Percentiles rank a stretch among this genome's conserved stretches.
These are phyloP conservation scores for Aspergillus amoenus DNA, from an alignment of 2,329 filamentous ascomycete species.

Conservation along the genomic window DNA sequence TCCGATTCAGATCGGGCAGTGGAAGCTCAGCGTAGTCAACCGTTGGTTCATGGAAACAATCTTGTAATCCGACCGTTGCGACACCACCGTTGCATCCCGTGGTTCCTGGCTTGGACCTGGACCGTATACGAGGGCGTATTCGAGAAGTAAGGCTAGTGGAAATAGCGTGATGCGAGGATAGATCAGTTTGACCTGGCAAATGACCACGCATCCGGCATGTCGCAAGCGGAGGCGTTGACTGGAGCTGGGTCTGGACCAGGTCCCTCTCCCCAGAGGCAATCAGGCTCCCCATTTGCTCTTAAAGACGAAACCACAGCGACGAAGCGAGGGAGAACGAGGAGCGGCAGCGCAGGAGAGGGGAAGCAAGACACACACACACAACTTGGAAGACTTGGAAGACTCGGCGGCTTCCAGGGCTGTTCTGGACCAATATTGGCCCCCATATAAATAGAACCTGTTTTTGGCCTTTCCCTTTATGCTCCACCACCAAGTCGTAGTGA, in stretches of 20 bases:
- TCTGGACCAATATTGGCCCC: neutral
- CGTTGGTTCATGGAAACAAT: too few species aligned
- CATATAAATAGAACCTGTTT: slow-evolving; percentile 2
- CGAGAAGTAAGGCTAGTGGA: slow-evolving; percentile 8
- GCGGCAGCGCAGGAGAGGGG: neutral
- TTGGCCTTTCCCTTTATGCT: neutral
- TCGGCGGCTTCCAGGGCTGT: neutral
- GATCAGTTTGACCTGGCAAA: slow-evolving; percentile 15
- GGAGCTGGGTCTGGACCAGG: neutral
- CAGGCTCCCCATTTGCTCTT: neutral
- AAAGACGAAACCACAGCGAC: neutral
- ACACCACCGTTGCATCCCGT: slow-evolving; percentile 3
- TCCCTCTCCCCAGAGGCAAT: neutral
- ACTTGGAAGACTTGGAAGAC: neutral
- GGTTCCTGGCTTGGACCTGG: neutral
- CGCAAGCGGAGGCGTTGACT: slow-evolving; percentile 12
- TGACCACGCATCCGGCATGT: slow-evolving; percentile 13
- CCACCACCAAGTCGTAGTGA: too few species aligned
- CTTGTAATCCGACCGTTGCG: neutral
- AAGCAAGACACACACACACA: neutral
- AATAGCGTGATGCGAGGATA: neutral
- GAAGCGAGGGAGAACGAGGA: neutral
- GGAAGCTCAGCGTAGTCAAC: neutral
- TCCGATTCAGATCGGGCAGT: slow-evolving; percentile 5
- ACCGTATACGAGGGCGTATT: neutral